These are phyloP conservation scores for Stachybotrys echinatus DNA, from an alignment of 2,329 filamentous ascomycete genomes.

Conservation along the genomic window DNA sequence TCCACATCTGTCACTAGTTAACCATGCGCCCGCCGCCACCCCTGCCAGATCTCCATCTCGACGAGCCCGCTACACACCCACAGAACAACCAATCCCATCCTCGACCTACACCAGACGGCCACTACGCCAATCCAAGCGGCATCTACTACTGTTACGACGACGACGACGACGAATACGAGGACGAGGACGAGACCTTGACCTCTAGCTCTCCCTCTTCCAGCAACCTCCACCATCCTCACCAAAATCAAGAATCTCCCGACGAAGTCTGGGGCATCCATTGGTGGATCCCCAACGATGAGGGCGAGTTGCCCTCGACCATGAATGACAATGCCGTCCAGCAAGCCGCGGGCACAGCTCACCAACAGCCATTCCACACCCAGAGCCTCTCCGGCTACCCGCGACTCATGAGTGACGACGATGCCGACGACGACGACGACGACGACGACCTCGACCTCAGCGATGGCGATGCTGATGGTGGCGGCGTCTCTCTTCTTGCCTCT, in stretches of 20 bases:
- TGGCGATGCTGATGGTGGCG: conserved; percentile 18
- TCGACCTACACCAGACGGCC: not conserved
- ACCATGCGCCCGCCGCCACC: not conserved
- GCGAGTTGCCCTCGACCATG: not conserved
- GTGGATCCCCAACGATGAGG: not conserved
- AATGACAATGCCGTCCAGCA: not conserved
- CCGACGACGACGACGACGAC: not conserved
- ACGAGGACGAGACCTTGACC: not conserved
- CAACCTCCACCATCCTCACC: not conserved
- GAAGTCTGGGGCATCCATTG: not conserved
- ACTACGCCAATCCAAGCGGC: not conserved
- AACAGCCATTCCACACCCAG: not conserved
- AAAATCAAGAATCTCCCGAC: not conserved
- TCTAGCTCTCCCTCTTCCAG: not conserved
- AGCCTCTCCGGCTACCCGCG: not conserved
- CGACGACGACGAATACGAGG: not conserved
- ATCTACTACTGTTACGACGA: not conserved
- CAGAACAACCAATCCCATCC: too few relatives aligned
- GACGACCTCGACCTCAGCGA: conserved; percentile 22
- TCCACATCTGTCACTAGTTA: too few relatives aligned
- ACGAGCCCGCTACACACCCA: too few relatives aligned
- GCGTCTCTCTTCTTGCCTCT: conserved; percentile 16
- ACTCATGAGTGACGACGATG: not conserved
- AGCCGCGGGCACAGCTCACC: not conserved
- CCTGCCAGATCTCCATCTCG: not conserved